phyloP scores from a whole-genome alignment of 1,284 basidiomycete species.

The Neonothopanus nambi region DNA sequence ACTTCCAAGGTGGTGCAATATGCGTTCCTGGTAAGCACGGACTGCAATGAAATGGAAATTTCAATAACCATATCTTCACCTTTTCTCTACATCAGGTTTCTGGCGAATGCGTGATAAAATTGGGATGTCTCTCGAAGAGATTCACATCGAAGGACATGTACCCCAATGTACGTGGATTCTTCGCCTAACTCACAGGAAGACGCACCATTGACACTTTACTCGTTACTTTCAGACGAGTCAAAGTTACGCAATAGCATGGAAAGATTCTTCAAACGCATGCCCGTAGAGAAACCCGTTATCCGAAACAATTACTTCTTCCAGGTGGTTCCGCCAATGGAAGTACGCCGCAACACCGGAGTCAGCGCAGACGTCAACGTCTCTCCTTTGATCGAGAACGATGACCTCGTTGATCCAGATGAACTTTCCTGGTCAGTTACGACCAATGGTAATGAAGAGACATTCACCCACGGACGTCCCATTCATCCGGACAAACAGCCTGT shows the following conservation, averaged over 20 bases:
- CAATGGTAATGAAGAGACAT: conserved; percentile 64
- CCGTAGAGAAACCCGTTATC: conserved; percentile 67
- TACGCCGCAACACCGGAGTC: conserved; percentile 1
- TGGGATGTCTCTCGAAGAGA: conserved; percentile 70
- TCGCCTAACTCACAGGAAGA: background rate
- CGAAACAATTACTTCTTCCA: conserved; percentile 77
- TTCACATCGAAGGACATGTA: conserved; percentile 68
- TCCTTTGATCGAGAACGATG: conserved; percentile 19
- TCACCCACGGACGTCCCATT: conserved; percentile 35
- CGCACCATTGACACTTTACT: background rate
- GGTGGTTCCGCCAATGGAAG: conserved; percentile 38
- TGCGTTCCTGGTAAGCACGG: conserved; percentile 54
- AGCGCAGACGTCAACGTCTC: conserved; percentile 14
- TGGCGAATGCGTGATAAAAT: conserved; percentile 82
- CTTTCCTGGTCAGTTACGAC: conserved; percentile 69
- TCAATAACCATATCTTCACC: too few species aligned
- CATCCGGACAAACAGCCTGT: conserved; percentile 23
- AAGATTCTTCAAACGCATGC: conserved; percentile 67
- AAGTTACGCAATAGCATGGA: conserved; percentile 67
- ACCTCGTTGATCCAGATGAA: conserved; percentile 58
- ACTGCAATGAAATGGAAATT: too few species aligned
- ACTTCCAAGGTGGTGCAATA: conserved; percentile 74
- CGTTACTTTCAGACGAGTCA: conserved; percentile 47
- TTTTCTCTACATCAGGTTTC: conserved; percentile 57
- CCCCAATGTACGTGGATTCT: conserved; percentile 63